Base-by-base conservation (phyloP, 2,329 filamentous ascomycete species). In the Trichoderma breve region DNA sequence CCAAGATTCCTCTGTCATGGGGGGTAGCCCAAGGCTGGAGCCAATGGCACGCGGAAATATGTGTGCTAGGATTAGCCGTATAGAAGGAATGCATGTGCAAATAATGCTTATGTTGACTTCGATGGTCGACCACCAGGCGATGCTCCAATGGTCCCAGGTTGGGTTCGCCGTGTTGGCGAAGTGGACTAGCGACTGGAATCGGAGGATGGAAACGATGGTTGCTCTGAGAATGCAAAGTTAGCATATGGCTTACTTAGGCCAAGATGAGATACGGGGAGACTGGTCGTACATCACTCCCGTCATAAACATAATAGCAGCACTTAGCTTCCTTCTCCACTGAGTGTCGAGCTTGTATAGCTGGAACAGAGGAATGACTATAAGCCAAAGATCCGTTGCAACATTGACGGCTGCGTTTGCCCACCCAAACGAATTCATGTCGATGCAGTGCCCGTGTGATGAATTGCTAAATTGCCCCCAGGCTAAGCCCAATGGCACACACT, bases 321-420 rank as follows among this genome's bases (percentile, higher is more conserved):
- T 81, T 18, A 83, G 71, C 75, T 85, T 86, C 75, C 83, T 84
- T 75, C 80, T 82, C 75, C 79, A 81, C 18, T 80, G 79, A 2
- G 80, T 72, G 3, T 77, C 77, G n/a, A 86, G 75, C 0, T 75
- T 75, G 4, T 78, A 72, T 0, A 86, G 74, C 21, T 82, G 79
- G 36, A 78, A 80, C n/a, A 85, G 75, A 0, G 84, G 84, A 1
- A 86, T 75, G 0, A 76, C 79, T 51, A 86, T 78, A 72, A 86
- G 84, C 74, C 81, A 80, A 0, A 84, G 5, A 71, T 86, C 84
- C 21, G 85, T 74, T 2, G 77, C 76, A 14, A 86, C 83, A 58
- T 83, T 82, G 60, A 84, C 79, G 1, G 75, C 76, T 0, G 84
- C 83, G 34, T 84, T 82, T 36, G 80, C 80, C 82, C 84, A 86